Conservation (phyloP, 2,329 filamentous ascomycete genomes). For the Pestalotiopsis sp. region DNA sequence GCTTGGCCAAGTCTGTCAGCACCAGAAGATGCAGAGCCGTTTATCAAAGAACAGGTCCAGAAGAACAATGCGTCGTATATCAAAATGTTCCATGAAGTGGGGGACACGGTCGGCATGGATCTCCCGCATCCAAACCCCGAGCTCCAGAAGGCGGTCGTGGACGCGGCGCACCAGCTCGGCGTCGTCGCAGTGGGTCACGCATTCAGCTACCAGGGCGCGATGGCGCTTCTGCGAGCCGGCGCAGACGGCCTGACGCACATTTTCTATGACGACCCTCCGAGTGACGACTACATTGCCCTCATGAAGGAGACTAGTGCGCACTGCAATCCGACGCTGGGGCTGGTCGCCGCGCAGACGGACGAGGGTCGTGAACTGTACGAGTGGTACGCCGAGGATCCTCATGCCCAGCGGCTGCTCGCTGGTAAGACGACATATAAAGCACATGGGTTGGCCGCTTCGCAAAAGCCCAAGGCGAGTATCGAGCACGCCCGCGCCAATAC, state of each 20-base stretch:
- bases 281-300: slow-evolving; percentile 21
- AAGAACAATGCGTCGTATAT: slow-evolving; percentile 48
- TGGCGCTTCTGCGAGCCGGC: slow-evolving; percentile 29
- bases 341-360: not conserved
- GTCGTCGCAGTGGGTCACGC: slow-evolving; percentile 30
- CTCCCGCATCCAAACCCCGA: slow-evolving; percentile 41
- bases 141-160: slow-evolving; percentile 47
- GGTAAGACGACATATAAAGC: not conserved
- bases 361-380: not conserved
- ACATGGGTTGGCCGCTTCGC: not conserved
- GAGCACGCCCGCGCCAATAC: not conserved
- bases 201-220: slow-evolving; percentile 25
- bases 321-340: slow-evolving; percentile 14
- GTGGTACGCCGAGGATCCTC: not conserved
- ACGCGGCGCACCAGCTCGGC: slow-evolving; percentile 32
- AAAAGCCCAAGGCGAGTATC: not conserved
- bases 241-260: slow-evolving; percentile 34
- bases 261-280: slow-evolving; percentile 30
- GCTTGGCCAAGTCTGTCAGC: not conserved
- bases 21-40: not conserved
- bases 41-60: not conserved
- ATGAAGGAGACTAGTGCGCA: not conserved
- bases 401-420: not conserved
- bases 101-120: slow-evolving; percentile 38
- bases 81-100: slow-evolving; percentile 54